These are phyloP conservation scores for Rhizoclosmatium sp. DNA, from an alignment of 192 early-diverging fungal species.

Conservation along the genomic window DNA sequence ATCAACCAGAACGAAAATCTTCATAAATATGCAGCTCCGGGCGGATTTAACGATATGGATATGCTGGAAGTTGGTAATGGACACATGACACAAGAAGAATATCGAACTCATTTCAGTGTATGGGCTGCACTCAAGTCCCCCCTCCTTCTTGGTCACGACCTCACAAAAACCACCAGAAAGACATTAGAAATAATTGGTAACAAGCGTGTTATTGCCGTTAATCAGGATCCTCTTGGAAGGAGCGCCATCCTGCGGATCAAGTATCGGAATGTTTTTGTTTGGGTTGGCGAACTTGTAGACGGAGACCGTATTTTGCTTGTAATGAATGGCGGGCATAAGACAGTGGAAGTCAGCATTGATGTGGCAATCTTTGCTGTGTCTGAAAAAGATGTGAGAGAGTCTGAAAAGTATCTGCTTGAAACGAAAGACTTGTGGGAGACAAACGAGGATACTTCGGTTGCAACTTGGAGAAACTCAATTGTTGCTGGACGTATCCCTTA, in stretches of 20 bases:
- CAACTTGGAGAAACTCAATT: neutral
- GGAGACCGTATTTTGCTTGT: constrained; percentile 41
- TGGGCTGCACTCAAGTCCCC: constrained; percentile 69
- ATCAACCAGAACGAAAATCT: constrained; percentile 39
- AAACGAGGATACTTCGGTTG: neutral
- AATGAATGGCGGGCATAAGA: constrained; percentile 35
- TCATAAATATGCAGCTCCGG: constrained; percentile 23
- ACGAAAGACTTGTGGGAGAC: neutral
- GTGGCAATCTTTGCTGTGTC: neutral
- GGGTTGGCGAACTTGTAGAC: constrained; percentile 39
- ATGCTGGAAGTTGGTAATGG: constrained; percentile 67
- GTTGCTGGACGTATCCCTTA: neutral
- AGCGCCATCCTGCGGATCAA: constrained; percentile 32
- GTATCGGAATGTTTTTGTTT: constrained; percentile 33
- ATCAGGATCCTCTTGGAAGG: constrained; percentile 64
- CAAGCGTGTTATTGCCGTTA: constrained; percentile 63
- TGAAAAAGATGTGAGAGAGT: neutral
- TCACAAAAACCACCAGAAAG: constrained; percentile 39
- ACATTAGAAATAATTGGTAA: constrained; percentile 51
- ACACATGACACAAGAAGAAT: constrained; percentile 51
- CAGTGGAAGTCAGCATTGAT: constrained; percentile 30
- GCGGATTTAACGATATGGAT: constrained; percentile 63
- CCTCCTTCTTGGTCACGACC: constrained; percentile 65
- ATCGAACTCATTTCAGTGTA: constrained; percentile 61
- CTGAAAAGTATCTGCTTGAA: neutral